Evolutionary conservation across 2,329 filamentous ascomycete species (phyloP).

Genomic region (Chaetomiaceae sp.): DNA sequence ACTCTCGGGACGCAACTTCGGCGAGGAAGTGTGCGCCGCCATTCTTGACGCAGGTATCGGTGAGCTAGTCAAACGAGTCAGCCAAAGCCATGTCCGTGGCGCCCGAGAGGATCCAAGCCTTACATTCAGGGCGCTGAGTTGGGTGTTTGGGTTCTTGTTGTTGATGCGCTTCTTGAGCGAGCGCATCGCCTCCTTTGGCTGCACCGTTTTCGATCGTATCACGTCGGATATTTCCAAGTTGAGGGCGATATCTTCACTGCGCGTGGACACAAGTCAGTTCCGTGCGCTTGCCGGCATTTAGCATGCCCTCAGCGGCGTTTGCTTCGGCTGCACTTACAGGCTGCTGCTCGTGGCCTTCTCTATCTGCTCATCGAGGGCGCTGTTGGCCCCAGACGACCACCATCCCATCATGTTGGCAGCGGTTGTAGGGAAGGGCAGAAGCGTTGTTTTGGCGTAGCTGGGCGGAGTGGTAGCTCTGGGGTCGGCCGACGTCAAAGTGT

Average conservation of each 20-base stretch:
- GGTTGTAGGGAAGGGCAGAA: background rate
- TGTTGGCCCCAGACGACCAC: constrained; percentile 90
- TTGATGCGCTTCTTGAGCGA: constrained; percentile 89
- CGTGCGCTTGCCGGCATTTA: too few species aligned
- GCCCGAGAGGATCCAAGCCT: constrained; percentile 16
- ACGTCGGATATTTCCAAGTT: constrained; percentile 98
- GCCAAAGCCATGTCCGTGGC: constrained; percentile 8
- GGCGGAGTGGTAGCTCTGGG: background rate
- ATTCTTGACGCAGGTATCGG: constrained; percentile 98
- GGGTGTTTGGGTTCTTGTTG: constrained; percentile 95
- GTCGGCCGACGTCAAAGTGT: too few species aligned
- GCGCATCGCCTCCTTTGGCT: constrained; percentile 96
- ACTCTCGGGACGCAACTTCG: constrained; percentile 94
- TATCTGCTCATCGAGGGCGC: constrained; percentile 92
- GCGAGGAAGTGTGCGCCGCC: constrained; percentile 89
- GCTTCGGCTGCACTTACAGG: too few species aligned
- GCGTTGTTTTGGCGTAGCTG: background rate
- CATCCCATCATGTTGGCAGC: constrained; percentile 68
- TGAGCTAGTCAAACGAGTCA: constrained; percentile 51
- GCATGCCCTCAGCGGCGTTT: too few species aligned
- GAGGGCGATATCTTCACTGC: constrained; percentile 88
- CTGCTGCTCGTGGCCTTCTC: constrained; percentile 92
- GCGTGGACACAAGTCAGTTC: constrained; percentile 6
- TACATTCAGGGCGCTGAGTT: constrained; percentile 90
- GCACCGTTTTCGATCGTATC: constrained; percentile 94